These are phyloP conservation scores for Euphorbia celastroides DNA, from an alignment of 441 rosid genomes.

Conservation along the genomic window DNA sequence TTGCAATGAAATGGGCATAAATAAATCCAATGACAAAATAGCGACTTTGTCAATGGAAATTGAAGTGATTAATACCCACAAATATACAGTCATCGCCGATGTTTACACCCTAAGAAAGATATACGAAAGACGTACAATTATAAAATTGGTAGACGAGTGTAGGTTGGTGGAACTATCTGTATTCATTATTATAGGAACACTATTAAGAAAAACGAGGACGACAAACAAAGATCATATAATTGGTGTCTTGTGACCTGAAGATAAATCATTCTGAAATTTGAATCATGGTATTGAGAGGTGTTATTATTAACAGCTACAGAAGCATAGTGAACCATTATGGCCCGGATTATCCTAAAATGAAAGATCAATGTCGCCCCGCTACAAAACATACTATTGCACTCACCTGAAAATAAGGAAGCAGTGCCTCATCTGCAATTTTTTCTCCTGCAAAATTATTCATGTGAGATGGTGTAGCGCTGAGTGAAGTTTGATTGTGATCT, in stretches of 20 bases:
- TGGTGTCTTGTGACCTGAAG: not conserved
- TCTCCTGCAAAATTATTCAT: slow-evolving; percentile 33
- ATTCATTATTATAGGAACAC: not conserved
- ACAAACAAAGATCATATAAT: not conserved
- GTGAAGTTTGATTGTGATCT: slow-evolving; percentile 34
- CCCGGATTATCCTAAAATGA: slow-evolving; percentile 8
- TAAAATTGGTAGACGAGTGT: not conserved
- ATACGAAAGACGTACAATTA: not conserved
- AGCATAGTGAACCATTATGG: not conserved
- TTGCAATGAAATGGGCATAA: not conserved
- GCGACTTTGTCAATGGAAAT: too few species aligned
- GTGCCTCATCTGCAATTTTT: slow-evolving; percentile 67
- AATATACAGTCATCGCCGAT: not conserved
- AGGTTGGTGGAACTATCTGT: not conserved
- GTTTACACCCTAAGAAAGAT: not conserved
- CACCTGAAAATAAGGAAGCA: slow-evolving; percentile 99
- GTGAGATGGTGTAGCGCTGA: slow-evolving; percentile 29
- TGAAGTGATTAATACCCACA: too few species aligned
- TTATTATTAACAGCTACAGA: slow-evolving; percentile 3
- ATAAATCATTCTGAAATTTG: not conserved
- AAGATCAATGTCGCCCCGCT: slow-evolving; percentile 12
- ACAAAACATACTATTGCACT: slow-evolving; percentile 19
- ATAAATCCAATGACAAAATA: not conserved
- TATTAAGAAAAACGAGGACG: not conserved
- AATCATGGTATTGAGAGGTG: not conserved